Conservation (phyloP, 768 basidiomycete genomes). For the Lentinula sp. region DNA sequence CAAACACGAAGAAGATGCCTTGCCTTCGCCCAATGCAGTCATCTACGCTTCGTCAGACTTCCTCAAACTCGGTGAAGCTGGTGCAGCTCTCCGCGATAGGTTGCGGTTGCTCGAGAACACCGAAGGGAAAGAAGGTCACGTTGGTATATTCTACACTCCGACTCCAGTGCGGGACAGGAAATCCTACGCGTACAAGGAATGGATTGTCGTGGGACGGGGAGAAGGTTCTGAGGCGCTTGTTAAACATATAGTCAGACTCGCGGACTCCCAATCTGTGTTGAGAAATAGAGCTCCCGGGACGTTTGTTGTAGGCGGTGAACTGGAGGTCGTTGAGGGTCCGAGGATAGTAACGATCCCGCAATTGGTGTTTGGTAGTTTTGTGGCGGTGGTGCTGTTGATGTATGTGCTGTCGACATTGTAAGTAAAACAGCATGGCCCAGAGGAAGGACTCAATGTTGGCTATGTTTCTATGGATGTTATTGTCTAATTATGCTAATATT, state of each 20-base stretch:
- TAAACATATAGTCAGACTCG: neutral
- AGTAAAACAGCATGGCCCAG: neutral
- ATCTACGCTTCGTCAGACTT: neutral
- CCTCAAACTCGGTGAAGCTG: neutral
- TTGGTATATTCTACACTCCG: neutral
- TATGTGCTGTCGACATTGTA: neutral
- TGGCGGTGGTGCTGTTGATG: neutral
- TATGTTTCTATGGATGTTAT: no score
- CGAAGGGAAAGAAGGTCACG: neutral
- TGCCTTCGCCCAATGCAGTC: neutral
- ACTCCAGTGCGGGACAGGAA: neutral
- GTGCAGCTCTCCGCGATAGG: neutral
- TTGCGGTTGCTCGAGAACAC: neutral
- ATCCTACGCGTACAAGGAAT: neutral
- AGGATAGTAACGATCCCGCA: neutral
- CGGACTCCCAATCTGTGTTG: neutral
- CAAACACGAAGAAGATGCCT: neutral
- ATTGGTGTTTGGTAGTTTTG: neutral
- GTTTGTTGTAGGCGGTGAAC: neutral
- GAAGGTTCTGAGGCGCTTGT: neutral
- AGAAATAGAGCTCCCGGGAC: neutral
- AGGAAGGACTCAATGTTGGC: no score
- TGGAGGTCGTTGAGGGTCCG: neutral
- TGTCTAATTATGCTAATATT: no score
- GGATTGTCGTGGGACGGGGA: neutral